These are phyloP conservation scores for Candida ipomoeae DNA, from an alignment of 805 yeast species.

Conservation along the genomic window DNA sequence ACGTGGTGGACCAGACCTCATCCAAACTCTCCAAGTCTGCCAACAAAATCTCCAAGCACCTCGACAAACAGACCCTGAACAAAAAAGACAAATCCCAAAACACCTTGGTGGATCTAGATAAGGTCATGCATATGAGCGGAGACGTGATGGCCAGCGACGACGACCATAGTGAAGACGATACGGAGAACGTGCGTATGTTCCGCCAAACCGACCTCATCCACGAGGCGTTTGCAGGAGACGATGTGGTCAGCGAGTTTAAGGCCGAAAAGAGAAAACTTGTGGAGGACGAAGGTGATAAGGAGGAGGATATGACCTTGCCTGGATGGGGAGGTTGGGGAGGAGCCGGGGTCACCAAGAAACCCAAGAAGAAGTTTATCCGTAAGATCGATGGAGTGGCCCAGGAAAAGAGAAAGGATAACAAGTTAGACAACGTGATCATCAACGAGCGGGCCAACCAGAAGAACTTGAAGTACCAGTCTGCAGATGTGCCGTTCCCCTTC, in stretches of 20 bases:
- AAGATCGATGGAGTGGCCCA: conserved; percentile 72
- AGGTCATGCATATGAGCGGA: conserved; percentile 53
- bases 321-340: conserved; percentile 99
- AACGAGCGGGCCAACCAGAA: conserved; percentile 85
- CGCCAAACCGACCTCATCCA: conserved; percentile 77
- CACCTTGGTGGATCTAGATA: conserved; percentile 44
- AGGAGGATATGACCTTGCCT: conserved; percentile 79
- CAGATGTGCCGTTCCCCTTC: conserved; percentile 91
- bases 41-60: conserved; percentile 33
- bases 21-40: conserved; percentile 38
- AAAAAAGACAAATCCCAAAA: conserved; percentile 31
- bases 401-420: conserved; percentile 74
- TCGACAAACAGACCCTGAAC: conserved; percentile 30
- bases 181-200: conserved; percentile 50
- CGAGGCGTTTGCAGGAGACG: conserved; percentile 97
- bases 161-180: conserved; percentile 28
- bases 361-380: conserved; percentile 61
- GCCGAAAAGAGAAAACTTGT: conserved; percentile 65
- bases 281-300: conserved; percentile 81
- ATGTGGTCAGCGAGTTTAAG: conserved; percentile 77
- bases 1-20: conserved; percentile 33
- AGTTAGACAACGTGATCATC: conserved; percentile 76
- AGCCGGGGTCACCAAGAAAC: conserved; percentile 31
- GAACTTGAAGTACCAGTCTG: conserved; percentile 78
- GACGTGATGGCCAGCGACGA: conserved; percentile 27